These are phyloP conservation scores for Erodium moschatum DNA, from an alignment of 441 rosid species.

Conservation along the genomic window DNA sequence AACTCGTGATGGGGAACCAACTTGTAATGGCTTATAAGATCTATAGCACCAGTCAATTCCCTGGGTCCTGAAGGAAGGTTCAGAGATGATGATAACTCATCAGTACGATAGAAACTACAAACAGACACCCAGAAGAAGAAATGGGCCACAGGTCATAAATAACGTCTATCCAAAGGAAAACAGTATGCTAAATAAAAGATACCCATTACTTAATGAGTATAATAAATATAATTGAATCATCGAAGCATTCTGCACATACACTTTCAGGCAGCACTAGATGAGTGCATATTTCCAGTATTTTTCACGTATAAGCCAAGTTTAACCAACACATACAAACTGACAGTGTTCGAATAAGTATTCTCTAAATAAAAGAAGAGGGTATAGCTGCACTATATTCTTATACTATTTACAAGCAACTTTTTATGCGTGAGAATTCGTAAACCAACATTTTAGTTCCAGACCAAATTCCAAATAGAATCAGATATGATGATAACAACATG, in stretches of 20 bases:
- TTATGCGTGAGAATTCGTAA: neutral
- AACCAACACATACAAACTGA: neutral
- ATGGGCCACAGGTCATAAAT: neutral
- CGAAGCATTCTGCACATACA: neutral
- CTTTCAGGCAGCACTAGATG: neutral
- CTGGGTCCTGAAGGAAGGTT: conserved; percentile 50
- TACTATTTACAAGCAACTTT: neutral
- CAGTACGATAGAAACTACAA: neutral
- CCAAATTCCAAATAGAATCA: no score
- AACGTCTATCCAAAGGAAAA: neutral
- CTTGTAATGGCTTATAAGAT: conserved; percentile 76
- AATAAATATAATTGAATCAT: neutral
- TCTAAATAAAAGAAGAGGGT: neutral
- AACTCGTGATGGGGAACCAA: conserved; percentile 70
- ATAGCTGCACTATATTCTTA: neutral
- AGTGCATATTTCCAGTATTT: neutral
- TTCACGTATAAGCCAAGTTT: neutral
- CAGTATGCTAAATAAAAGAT: neutral
- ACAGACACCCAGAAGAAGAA: neutral
- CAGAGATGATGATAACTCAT: neutral
- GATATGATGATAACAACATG: neutral
- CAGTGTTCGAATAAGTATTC: neutral
- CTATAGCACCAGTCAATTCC: conserved; percentile 80
- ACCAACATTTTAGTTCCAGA: neutral
- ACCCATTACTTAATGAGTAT: neutral